A percentile compares a stretch with the other conserved stretches of the same genome.
phyloP scores from a whole-genome alignment of 441 rosid genomes.

The Aleurites moluccanus region DNA sequence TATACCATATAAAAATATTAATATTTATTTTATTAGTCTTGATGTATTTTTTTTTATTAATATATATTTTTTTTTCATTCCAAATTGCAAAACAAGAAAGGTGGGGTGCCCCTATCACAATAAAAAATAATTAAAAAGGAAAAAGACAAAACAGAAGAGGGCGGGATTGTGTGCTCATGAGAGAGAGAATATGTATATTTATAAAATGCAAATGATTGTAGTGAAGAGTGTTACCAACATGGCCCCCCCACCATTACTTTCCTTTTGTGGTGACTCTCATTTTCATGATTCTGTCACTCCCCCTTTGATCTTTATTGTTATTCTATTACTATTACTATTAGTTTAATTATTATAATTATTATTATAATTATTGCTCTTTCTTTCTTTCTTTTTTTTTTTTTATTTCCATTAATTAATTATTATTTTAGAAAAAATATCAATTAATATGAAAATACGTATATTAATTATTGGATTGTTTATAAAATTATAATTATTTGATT shows the following conservation, averaged over 20 bases:
- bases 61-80: too few relatives aligned
- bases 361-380: too few relatives aligned
- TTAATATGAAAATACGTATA: too few relatives aligned
- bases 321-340: neutral
- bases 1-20: too few relatives aligned
- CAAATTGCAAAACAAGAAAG: neutral
- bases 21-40: too few relatives aligned
- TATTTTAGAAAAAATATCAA: too few relatives aligned
- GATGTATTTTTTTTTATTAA: too few relatives aligned
- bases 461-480: too few relatives aligned
- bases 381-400: too few relatives aligned
- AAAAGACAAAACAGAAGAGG: slow-evolving; percentile 19
- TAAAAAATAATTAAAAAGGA: neutral
- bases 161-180: neutral
- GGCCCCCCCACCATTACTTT: slow-evolving; percentile 18
- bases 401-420: too few relatives aligned
- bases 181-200: slow-evolving; percentile 4
- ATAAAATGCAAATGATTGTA: slow-evolving; percentile 6
- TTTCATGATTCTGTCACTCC: neutral
- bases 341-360: neutral
- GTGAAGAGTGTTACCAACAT: neutral
- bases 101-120: neutral
- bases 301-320: neutral
- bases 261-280: slow-evolving; percentile 19
- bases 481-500: too few relatives aligned